Evolutionary conservation across 352 stramenopile species (phyloP), one percentile per base, ranked within the genome.

Genomic region (Phytophthora tentaculata): DNA sequence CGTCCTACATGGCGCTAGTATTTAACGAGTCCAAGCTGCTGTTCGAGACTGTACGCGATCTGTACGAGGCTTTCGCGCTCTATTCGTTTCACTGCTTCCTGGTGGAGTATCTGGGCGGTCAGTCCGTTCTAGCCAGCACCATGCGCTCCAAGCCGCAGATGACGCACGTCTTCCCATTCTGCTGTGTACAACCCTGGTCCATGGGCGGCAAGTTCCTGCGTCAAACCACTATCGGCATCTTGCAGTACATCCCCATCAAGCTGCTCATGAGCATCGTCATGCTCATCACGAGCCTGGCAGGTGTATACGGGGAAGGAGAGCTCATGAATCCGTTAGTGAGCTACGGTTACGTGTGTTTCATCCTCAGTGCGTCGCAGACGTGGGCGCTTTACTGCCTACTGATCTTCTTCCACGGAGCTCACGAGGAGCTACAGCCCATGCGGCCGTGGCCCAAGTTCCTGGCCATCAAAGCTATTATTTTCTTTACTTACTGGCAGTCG

Each of bases 401-500:
- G 47, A 81, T 98, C 43, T 98, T 98, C 68, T 98, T 98, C 78
- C 69, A 95, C 45, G 95, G 82, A n/a, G 96, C 91, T 5, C 86
- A 96, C 53, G 86, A 97, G 51, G 89, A 97, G 59, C 76, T 98
- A 52, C 77, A 80, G 28, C 92, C 94, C 22, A 92, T 98, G 56
- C 79, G 91, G 14, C 94, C 94, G 41, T 83, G 97, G 64, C 87
- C 85, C n/a, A 98, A 98, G 72, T 98, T 98, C 69, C 62, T 98
- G 35, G 88, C 87, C 5, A 97, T 98, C 69, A 98, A 98, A 66
- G 88, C 86, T 5, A 96, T 98, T 57, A 97, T 98, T 39, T 98
- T 98, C 76, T 97, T 98, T 64, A 97, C 91, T 23, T 98, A 96
- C 77, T 98, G 94, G 94, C 94, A 98, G 81, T 94, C 83, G 26